These are phyloP conservation scores for Sisymbrium irio DNA, from an alignment of 345 rosid genomes.

Conservation along the genomic window DNA sequence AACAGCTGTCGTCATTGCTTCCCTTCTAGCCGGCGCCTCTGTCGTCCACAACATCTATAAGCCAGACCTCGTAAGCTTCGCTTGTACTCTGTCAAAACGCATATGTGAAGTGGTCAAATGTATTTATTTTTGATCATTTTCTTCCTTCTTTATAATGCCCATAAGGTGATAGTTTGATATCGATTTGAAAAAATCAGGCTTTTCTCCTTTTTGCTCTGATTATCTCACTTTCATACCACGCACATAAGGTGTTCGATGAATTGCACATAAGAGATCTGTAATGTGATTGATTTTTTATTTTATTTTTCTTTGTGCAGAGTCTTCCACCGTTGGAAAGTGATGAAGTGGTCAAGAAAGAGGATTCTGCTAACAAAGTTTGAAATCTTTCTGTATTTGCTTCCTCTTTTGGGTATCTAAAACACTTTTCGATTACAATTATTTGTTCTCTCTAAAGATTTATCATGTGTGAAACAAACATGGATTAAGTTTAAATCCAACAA, in stretches of 20 bases:
- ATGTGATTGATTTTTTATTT: neutral
- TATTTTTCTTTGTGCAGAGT: neutral
- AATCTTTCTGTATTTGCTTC: neutral
- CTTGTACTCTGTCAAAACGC: neutral
- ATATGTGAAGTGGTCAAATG: neutral
- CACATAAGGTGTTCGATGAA: slow-evolving; percentile 24
- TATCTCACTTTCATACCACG: neutral
- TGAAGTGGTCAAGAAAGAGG: slow-evolving; percentile 12
- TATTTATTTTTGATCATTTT: neutral
- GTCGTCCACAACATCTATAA: slow-evolving; percentile 63
- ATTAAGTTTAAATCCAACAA: neutral
- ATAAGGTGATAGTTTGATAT: neutral
- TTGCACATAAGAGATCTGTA: neutral
- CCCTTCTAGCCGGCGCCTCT: slow-evolving; percentile 73
- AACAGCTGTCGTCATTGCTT: slow-evolving; percentile 47
- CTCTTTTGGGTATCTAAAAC: neutral
- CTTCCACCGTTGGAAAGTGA: slow-evolving; percentile 9
- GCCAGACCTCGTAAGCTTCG: slow-evolving; percentile 51
- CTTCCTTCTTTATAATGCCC: neutral
- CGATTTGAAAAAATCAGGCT: neutral
- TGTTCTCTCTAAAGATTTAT: neutral
- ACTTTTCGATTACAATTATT: neutral
- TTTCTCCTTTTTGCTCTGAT: no score
- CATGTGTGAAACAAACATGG: neutral
- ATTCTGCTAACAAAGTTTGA: neutral